phyloP scores from a whole-genome alignment of 495 filamentous ascomycete species.

The Trichoderma gamsii region DNA sequence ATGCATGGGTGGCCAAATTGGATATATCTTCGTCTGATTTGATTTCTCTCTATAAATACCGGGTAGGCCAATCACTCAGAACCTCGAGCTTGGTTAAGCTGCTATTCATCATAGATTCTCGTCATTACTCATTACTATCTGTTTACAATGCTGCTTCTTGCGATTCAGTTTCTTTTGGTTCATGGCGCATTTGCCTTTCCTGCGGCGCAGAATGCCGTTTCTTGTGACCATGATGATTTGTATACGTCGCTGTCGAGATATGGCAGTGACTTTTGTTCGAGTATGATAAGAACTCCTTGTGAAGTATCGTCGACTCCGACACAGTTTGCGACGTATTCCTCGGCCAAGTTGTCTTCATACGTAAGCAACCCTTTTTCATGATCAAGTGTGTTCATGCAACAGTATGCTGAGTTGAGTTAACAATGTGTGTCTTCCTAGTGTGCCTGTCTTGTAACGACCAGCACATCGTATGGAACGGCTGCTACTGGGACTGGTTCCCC shows the following conservation, averaged over 20 bases:
- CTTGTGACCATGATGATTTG: not conserved
- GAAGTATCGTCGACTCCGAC: not conserved
- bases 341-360: not conserved
- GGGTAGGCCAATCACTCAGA: not conserved
- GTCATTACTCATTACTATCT: not conserved
- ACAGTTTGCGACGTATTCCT: not conserved
- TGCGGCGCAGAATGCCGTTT: not conserved
- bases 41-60: not conserved
- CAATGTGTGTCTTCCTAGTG: not conserved
- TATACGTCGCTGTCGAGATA: not conserved
- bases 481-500: not conserved
- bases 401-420: not conserved
- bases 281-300: not conserved
- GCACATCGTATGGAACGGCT: not conserved
- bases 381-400: not conserved
- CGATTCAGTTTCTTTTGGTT: not conserved
- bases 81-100: not conserved
- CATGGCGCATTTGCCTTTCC: constrained; percentile 1
- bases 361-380: not conserved
- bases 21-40: not conserved
- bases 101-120: not conserved
- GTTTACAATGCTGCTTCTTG: not conserved
- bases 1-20: not conserved
- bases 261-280: not conserved
- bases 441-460: not conserved